Conservation (phyloP, 179 eudicot genomes). For the Actinidia arguta region DNA sequence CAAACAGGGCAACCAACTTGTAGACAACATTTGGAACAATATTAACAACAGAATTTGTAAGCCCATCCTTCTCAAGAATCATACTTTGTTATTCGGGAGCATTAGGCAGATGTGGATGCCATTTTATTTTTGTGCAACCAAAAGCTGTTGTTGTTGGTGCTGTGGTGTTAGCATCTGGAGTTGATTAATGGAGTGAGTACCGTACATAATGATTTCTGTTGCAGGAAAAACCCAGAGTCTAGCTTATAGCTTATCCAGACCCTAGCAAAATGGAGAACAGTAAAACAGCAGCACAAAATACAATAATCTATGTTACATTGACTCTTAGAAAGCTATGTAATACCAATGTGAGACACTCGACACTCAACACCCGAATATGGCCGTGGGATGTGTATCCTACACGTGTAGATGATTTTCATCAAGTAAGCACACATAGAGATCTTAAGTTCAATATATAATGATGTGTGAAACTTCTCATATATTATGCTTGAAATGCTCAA, state of each 20-base stretch:
- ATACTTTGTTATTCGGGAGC: constrained; percentile 60
- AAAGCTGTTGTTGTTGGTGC: constrained; percentile 79
- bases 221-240: constrained; percentile 65
- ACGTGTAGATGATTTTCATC: no score
- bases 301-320: no score
- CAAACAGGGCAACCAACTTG: constrained; percentile 56
- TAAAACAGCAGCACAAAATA: background rate
- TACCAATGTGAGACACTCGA: no score
- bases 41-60: constrained; percentile 62
- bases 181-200: constrained; percentile 79
- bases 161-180: constrained; percentile 81
- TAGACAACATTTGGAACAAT: constrained; percentile 61
- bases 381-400: no score
- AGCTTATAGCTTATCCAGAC: constrained; percentile 62
- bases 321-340: no score
- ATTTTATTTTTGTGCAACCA: constrained; percentile 80
- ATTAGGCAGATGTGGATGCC: constrained; percentile 67
- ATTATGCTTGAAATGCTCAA: no score
- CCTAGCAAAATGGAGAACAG: constrained; percentile 35
- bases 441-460: no score
- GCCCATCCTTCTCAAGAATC: constrained; percentile 70
- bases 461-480: no score
- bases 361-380: no score
- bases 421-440: no score
- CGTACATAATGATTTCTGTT: constrained; percentile 80